Evolutionary conservation across 805 yeast genomes (phyloP).

Genomic region (Ogataea siamensis): DNA sequence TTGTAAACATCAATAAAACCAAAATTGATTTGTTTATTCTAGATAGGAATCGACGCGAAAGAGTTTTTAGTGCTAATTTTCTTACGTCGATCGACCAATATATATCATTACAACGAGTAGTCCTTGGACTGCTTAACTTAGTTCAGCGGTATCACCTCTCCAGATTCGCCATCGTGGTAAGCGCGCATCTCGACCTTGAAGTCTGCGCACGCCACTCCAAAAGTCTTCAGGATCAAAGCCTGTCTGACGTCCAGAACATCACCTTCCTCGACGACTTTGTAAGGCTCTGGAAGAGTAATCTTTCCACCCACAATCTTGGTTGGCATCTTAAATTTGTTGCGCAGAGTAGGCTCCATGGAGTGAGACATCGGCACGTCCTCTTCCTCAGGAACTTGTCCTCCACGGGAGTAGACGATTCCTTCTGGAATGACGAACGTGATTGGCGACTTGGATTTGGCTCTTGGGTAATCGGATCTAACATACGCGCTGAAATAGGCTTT

Average conservation of each 20-base stretch:
- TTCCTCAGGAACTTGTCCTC: constrained; percentile 84
- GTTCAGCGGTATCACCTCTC: constrained; percentile 24
- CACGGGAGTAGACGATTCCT: constrained; percentile 91
- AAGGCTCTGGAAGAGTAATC: constrained; percentile 71
- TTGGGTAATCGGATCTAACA: constrained; percentile 76
- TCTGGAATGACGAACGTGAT: constrained; percentile 81
- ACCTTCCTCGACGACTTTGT: constrained; percentile 76
- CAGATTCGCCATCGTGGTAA: constrained; percentile 64
- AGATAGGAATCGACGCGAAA: constrained; percentile 10
- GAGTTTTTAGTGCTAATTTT: background rate
- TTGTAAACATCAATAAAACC: constrained; percentile 10
- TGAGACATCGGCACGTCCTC: constrained; percentile 98
- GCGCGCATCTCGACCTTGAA: constrained; percentile 81
- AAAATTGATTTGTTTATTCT: constrained; percentile 7
- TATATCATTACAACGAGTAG: constrained; percentile 8
- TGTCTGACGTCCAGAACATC: constrained; percentile 83
- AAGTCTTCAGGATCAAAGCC: constrained; percentile 87
- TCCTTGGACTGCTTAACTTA: constrained; percentile 2
- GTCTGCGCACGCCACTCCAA: constrained; percentile 92
- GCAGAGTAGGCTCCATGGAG: constrained; percentile 88
- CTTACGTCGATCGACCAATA: constrained; percentile 14
- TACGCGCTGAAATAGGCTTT: constrained; percentile 79
- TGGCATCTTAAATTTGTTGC: constrained; percentile 88
- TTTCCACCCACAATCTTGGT: constrained; percentile 89
- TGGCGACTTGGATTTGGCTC: constrained; percentile 86